Evolutionary conservation across 78 protist genomes (phyloP), one percentile per base, ranked within the genome.

Genomic region (Tieghemostelium lacteum): DNA sequence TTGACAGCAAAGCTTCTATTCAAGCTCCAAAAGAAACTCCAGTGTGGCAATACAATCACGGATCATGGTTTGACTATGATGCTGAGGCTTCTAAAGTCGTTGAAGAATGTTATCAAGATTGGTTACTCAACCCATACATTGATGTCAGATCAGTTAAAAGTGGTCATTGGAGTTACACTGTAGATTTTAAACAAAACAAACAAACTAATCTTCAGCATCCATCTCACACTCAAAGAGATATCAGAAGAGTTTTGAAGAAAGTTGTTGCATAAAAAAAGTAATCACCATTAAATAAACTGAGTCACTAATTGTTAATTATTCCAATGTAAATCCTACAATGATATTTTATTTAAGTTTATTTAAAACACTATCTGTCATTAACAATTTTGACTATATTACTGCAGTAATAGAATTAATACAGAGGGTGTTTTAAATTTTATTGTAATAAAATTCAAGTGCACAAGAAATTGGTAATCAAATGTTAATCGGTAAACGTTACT

Each of bases 181-280:
- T 92, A 2, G 58, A 92, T 67, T 92, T 92, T n/a, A 88, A 33
- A 39, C 20, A 33, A 36, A 36, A 62, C 45, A n/a, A 6, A 20
- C 95, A 92, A 73, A 85, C 85, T 6, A 92, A 92, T 62, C 65
- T 92, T n/a, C 92, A 55, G 28, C 95, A 92, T 55, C 20, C 2
- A 7, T 64, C 19, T 39, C 95, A 92, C 28, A 73, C 86, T 20
- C 16, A 62, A 40, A 29, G 95, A 24, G 8, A 55, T 5, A 70
- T 92, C 33, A 71, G 91, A 40, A 65, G 88, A 74, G 71, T 37
- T 31, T 37, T 64, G 14, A n/a, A 36, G 22, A 64, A 64, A 36
- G 71, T 64, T 64, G 71, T 64, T 28, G 33, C 71, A 45, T n/a
- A n/a, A n/a, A n/a, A n/a, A n/a, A n/a, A n/a, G n/a, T n/a, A n/a